Conservation (phyloP, 2,329 filamentous ascomycete species). For the Fusarium haematococcum region DNA sequence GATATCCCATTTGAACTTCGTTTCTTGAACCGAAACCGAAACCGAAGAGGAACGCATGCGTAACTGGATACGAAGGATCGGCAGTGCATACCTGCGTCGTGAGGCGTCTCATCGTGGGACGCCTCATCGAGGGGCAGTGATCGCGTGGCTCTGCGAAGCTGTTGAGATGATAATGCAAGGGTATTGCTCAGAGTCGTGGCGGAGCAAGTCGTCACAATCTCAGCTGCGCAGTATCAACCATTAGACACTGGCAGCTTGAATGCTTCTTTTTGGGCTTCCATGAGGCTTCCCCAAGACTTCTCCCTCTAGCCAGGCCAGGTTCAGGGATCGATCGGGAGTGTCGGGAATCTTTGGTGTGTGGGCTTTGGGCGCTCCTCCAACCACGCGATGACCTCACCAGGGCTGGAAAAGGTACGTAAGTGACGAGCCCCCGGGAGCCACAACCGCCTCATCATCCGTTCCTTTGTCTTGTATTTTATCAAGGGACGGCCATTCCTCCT, state of each 20-base stretch:
- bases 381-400: conserved; percentile 39
- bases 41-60: conserved; percentile 1
- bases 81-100: conserved; percentile 12
- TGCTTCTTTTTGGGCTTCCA: neutral
- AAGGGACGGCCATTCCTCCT: neutral
- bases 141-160: conserved; percentile 23
- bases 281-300: neutral
- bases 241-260: neutral
- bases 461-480: conserved; percentile 2
- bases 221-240: neutral
- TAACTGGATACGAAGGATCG: conserved; percentile 21
- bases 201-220: neutral
- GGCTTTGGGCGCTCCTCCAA: conserved; percentile 6
- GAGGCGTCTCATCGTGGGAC: neutral
- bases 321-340: conserved; percentile 28
- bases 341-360: conserved; percentile 20
- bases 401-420: conserved; percentile 17
- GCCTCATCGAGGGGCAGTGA: conserved; percentile 11
- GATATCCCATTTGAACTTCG: conserved; percentile 31
- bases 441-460: conserved; percentile 19
- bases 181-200: conserved; percentile 2
- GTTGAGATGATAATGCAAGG: neutral
- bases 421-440: conserved; percentile 34
- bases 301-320: neutral
- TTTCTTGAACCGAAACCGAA: neutral